Evolutionary conservation across 345 rosid species (phyloP).

Genomic region (Melastoma malabathricum): DNA sequence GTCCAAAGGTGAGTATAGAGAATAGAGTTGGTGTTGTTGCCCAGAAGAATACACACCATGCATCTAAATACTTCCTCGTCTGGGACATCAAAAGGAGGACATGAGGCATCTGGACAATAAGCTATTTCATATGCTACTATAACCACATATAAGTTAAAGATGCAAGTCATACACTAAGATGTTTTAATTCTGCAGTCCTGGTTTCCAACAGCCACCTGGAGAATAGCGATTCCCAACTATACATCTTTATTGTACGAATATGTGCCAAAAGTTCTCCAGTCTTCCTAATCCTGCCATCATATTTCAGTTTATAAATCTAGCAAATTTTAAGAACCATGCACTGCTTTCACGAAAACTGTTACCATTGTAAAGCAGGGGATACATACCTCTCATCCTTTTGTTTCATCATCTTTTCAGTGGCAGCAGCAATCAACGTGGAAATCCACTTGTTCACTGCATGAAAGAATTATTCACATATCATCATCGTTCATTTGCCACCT

Average conservation of each 20-base stretch:
- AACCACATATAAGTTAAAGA: neutral
- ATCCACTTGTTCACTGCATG: conserved; percentile 85
- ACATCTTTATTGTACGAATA: conserved; percentile 80
- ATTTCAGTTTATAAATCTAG: too few relatives aligned
- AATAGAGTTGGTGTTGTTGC: conserved; percentile 93
- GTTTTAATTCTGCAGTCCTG: conserved; percentile 66
- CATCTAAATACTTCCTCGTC: conserved; percentile 92
- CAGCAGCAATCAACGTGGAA: conserved; percentile 66
- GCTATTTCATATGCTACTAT: too few relatives aligned
- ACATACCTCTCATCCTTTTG: conserved; percentile 88
- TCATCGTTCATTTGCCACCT: too few relatives aligned
- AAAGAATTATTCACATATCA: too few relatives aligned
- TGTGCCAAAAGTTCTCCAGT: conserved; percentile 78
- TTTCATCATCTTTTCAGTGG: conserved; percentile 93
- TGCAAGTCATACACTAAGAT: conserved; percentile 47
- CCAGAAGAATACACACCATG: conserved; percentile 99
- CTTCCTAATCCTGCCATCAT: conserved; percentile 54
- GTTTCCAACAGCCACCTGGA: conserved; percentile 68
- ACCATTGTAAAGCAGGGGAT: neutral
- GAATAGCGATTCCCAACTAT: conserved; percentile 75
- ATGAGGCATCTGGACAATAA: neutral
- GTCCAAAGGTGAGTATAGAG: conserved; percentile 79
- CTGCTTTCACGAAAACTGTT: conserved; percentile 1
- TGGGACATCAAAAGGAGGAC: conserved; percentile 13
- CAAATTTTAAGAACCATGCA: neutral